These are phyloP conservation scores for Epichloe sibirici DNA, from an alignment of 2,329 filamentous ascomycete genomes.

Conservation along the genomic window DNA sequence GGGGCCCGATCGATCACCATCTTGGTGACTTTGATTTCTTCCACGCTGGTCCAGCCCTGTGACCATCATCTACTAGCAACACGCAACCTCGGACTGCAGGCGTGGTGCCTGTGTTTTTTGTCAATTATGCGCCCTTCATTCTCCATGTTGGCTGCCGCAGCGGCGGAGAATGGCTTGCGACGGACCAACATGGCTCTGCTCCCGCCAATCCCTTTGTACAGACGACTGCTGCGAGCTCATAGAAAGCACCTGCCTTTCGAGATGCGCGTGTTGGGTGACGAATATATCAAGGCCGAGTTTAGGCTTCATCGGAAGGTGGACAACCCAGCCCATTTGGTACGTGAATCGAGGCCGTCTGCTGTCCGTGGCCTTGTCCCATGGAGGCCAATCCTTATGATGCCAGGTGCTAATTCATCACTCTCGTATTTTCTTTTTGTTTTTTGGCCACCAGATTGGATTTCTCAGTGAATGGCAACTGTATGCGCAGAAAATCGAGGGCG, in stretches of 20 bases:
- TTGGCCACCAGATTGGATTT: conserved; percentile 64
- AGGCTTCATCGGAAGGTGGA: conserved; percentile 71
- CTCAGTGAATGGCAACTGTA: conserved; percentile 95
- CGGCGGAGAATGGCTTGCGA: conserved; percentile 20
- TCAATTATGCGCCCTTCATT: conserved; percentile 12
- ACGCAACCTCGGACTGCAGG: no score
- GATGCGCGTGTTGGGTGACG: conserved; percentile 72
- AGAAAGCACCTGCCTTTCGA: conserved; percentile 63
- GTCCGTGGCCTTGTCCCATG: no score
- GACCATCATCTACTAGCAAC: neutral
- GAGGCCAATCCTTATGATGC: no score
- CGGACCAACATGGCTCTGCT: conserved; percentile 53
- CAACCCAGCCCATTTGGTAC: conserved; percentile 82
- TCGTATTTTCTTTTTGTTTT: no score
- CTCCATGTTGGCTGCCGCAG: conserved; percentile 17
- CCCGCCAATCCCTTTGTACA: conserved; percentile 80
- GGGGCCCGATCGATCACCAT: no score
- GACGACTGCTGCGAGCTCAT: conserved; percentile 76
- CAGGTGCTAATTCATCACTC: neutral
- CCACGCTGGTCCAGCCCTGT: neutral
- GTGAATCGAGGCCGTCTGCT: conserved; percentile 12
- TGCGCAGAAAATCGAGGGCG: conserved; percentile 81
- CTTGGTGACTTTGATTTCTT: no score
- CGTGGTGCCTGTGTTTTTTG: no score
- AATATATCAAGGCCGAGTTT: conserved; percentile 91